Conservation (phyloP, 139 green algal genomes). For the Asterochloris sp. region DNA sequence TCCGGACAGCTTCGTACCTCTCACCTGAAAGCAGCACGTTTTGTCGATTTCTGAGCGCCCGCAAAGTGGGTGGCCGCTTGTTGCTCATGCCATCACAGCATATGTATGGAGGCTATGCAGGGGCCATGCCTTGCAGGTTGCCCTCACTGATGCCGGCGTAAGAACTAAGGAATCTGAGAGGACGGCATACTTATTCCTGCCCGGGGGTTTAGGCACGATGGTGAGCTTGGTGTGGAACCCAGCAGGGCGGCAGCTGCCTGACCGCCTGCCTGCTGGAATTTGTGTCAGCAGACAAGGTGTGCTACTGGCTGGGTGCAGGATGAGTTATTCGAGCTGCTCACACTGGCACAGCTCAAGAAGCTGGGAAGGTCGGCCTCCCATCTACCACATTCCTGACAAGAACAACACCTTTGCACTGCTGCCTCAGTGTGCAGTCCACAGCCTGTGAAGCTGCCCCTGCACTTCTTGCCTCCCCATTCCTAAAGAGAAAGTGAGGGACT, state of each 20-base stretch:
- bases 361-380: conserved; percentile 26
- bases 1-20: conserved; percentile 52
- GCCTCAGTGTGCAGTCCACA: not conserved
- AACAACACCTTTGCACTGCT: not conserved
- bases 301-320: conserved; percentile 8
- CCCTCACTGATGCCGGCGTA: conserved; percentile 49
- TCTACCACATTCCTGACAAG: not conserved
- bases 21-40: conserved; percentile 33
- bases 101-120: not conserved
- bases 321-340: conserved; percentile 60
- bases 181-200: conserved; percentile 74
- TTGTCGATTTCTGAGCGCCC: conserved; percentile 51
- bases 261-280: conserved; percentile 52
- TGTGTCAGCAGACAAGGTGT: conserved; percentile 32
- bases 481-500: not conserved
- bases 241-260: conserved; percentile 32
- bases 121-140: conserved; percentile 24
- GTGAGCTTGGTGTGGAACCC: not conserved
- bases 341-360: conserved; percentile 53
- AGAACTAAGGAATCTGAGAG: conserved; percentile 33
- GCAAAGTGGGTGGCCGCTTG: conserved; percentile 30
- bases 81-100: not conserved
- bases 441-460: not conserved
- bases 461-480: not conserved
- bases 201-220: conserved; percentile 55